Evolutionary conservation across 441 rosid species (phyloP).

Genomic region (Lepidium campestre): DNA sequence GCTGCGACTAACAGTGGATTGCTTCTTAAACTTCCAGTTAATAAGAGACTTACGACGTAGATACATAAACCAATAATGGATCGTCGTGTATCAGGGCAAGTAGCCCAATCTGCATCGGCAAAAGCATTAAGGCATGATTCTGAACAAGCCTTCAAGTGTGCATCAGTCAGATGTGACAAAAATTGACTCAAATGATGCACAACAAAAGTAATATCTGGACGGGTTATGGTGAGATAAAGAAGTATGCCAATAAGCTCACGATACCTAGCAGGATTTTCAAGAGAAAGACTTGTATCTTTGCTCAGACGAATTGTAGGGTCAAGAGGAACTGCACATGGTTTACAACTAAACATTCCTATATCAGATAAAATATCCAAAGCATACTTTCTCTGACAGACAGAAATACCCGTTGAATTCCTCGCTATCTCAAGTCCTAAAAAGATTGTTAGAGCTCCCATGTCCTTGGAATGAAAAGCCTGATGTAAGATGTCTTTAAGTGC

Average conservation of each 20-base stretch:
- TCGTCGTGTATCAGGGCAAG: background rate
- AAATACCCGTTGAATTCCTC: background rate
- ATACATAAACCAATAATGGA: background rate
- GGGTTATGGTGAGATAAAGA: background rate
- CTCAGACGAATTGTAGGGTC: background rate
- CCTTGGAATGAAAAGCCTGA: background rate
- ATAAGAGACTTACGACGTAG: background rate
- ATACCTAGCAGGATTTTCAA: background rate
- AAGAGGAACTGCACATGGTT: background rate
- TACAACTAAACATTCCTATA: background rate
- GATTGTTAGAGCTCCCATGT: background rate
- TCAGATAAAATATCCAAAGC: background rate
- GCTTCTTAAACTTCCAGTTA: too few species aligned
- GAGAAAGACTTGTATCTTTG: background rate
- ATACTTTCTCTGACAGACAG: background rate
- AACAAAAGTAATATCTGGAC: background rate
- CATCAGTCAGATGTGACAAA: background rate
- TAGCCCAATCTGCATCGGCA: background rate
- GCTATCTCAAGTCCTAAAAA: background rate
- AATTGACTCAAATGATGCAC: background rate
- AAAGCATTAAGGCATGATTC: background rate
- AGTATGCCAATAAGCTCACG: background rate
- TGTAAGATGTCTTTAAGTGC: background rate
- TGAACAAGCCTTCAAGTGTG: background rate
- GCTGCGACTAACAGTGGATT: background rate